Evolutionary conservation across 176 grass and related monocot genomes (phyloP).

Genomic region (Oryza brachyantha): DNA sequence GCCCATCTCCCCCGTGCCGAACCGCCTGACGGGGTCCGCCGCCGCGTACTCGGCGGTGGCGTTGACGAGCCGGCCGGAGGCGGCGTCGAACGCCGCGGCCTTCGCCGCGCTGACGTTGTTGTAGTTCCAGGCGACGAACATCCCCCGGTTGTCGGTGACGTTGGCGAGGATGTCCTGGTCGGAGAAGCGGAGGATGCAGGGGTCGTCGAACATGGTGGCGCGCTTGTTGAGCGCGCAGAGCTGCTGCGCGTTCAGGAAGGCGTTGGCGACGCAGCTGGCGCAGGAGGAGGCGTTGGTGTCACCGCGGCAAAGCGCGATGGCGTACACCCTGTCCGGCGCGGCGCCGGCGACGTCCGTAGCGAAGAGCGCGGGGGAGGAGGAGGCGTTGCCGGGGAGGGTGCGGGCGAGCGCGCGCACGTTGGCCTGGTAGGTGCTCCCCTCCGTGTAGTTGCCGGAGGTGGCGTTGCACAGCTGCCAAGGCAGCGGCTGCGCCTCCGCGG

Average conservation of each 20-base stretch:
- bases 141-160: background rate
- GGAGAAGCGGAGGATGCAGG: conserved; percentile 58
- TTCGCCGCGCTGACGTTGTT: background rate
- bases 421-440: conserved; percentile 32
- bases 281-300: conserved; percentile 29
- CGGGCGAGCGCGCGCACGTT: conserved; percentile 29
- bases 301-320: conserved; percentile 44
- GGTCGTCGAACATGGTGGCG: conserved; percentile 43
- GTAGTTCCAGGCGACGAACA: background rate
- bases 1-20: conserved; percentile 36
- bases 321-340: conserved; percentile 21
- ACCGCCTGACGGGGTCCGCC: conserved; percentile 1
- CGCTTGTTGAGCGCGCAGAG: conserved; percentile 17
- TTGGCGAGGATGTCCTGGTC: conserved; percentile 30
- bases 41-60: conserved; percentile 38
- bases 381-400: background rate
- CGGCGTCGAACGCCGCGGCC: background rate
- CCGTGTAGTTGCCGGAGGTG: conserved; percentile 8
- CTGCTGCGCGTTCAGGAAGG: conserved; percentile 29
- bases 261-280: background rate
- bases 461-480: conserved; percentile 28
- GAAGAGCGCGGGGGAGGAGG: conserved; percentile 18
- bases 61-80: conserved; percentile 35
- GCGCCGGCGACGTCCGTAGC: conserved; percentile 8
- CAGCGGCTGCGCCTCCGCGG: background rate